A percentile compares a stretch with the other conserved stretches of the same genome.
These are phyloP conservation scores for Nothophytophthora sp. DNA, from an alignment of 352 stramenopile species.

Conservation along the genomic window DNA sequence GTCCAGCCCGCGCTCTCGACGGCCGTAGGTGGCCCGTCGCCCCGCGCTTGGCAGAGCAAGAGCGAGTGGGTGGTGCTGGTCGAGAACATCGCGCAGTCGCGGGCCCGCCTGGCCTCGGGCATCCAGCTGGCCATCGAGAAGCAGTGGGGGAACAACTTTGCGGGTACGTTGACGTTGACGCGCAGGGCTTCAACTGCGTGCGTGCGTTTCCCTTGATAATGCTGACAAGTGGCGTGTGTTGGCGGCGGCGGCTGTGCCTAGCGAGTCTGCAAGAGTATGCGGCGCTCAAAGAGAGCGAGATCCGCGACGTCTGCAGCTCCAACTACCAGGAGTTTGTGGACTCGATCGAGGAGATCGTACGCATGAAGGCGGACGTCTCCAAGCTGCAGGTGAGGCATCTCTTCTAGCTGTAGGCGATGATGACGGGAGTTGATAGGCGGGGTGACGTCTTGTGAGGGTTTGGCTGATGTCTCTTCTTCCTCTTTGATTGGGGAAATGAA, in stretches of 20 bases:
- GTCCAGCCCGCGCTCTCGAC: too few species aligned
- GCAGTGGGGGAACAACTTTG: constrained; percentile 79
- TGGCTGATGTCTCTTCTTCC: too few species aligned
- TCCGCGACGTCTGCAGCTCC: constrained; percentile 72
- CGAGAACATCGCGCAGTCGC: constrained; percentile 83
- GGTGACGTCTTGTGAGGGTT: too few species aligned
- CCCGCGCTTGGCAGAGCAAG: constrained; percentile 62
- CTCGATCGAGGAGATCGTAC: constrained; percentile 83
- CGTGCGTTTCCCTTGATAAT: too few species aligned
- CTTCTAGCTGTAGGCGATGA: too few species aligned
- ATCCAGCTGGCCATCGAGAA: constrained; percentile 84
- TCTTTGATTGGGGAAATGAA: too few species aligned
- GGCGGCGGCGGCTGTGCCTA: too few species aligned
- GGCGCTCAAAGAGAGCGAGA: constrained; percentile 65
- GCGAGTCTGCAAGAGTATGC: constrained; percentile 65
- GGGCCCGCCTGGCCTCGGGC: constrained; percentile 60
- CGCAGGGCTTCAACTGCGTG: too few species aligned
- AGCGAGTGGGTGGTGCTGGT: constrained; percentile 74
- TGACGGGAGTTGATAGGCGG: too few species aligned
- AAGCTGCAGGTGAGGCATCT: constrained; percentile 48
- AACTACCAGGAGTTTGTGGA: constrained; percentile 84
- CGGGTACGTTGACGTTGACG: constrained; percentile 31
- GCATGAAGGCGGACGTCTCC: constrained; percentile 75
- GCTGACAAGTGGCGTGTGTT: too few species aligned
- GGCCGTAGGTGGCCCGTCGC: neutral